Percentiles rank a stretch among this genome's conserved stretches.
phyloP scores from a whole-genome alignment of 2,329 filamentous ascomycete genomes.

The Botrytis fragariae region DNA sequence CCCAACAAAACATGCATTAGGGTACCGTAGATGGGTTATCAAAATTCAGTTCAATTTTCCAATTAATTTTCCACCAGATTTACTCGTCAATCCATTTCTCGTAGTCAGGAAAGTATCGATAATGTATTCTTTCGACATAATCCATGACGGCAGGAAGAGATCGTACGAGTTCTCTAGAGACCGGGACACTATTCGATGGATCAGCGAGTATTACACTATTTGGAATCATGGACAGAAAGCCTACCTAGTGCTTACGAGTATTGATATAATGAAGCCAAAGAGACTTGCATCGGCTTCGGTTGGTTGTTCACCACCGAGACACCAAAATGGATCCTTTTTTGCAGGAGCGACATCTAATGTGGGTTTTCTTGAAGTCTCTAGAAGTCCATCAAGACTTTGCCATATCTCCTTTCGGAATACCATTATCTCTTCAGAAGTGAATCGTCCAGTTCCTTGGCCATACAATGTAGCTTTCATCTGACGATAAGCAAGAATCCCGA shows the following conservation, averaged over 20 bases:
- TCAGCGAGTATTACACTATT: not conserved
- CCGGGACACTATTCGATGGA: slow-evolving; percentile 44
- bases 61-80: not conserved
- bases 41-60: not conserved
- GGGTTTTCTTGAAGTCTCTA: slow-evolving; percentile 39
- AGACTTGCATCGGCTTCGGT: slow-evolving; percentile 57
- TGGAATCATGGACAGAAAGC: slow-evolving; percentile 35
- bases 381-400: slow-evolving; percentile 48
- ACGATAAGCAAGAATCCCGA: slow-evolving; percentile 52
- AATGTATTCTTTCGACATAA: slow-evolving; percentile 56
- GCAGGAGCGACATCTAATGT: not conserved
- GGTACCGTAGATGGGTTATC: not conserved
- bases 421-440: slow-evolving; percentile 49
- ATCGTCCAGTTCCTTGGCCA: slow-evolving; percentile 55
- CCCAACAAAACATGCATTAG: not conserved
- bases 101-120: slow-evolving; percentile 58
- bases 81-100: slow-evolving; percentile 36
- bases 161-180: slow-evolving; percentile 46
- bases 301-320: slow-evolving; percentile 51
- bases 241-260: slow-evolving; percentile 53
- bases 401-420: slow-evolving; percentile 51
- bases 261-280: slow-evolving; percentile 57
- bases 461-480: slow-evolving; percentile 46
- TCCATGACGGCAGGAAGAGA: slow-evolving; percentile 50
- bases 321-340: slow-evolving; percentile 50